phyloP scores from a whole-genome alignment of 106 monocot species.

The Platanthera guangdongensis region DNA sequence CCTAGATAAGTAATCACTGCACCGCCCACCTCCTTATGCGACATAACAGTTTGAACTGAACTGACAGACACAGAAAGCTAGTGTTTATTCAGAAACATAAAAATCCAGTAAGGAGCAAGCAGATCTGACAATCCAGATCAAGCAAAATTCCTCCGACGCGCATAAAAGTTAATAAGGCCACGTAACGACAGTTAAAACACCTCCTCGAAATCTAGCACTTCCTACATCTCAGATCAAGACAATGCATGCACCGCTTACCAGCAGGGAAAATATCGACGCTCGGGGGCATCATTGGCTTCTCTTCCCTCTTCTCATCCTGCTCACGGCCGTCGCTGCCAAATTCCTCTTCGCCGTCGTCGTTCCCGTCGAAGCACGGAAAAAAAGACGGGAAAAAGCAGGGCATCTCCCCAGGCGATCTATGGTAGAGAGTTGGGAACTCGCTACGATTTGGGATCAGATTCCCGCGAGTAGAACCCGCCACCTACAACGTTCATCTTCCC shows the following conservation, averaged over 20 bases:
- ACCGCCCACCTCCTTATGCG: neutral
- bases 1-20: neutral
- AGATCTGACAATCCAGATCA: neutral
- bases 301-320: constrained; percentile 10
- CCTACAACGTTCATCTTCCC: neutral
- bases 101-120: neutral
- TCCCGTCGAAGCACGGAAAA: constrained; percentile 11
- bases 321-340: neutral
- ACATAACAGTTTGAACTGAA: neutral
- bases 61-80: neutral
- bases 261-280: neutral
- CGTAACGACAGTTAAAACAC: neutral
- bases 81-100: neutral
- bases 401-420: constrained; percentile 9
- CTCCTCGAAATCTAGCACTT: neutral
- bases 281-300: constrained; percentile 11
- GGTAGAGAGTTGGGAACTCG: neutral
- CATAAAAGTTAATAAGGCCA: neutral
- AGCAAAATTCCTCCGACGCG: neutral
- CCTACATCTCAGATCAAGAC: neutral
- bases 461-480: neutral
- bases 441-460: constrained; percentile 1
- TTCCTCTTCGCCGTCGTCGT: neutral
- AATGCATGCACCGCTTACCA: neutral
- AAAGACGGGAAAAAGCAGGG: neutral